Evolutionary conservation across 306 rosid genomes (phyloP), one percentile per base, ranked within the genome.

Genomic region (Luffa aegyptiaca): DNA sequence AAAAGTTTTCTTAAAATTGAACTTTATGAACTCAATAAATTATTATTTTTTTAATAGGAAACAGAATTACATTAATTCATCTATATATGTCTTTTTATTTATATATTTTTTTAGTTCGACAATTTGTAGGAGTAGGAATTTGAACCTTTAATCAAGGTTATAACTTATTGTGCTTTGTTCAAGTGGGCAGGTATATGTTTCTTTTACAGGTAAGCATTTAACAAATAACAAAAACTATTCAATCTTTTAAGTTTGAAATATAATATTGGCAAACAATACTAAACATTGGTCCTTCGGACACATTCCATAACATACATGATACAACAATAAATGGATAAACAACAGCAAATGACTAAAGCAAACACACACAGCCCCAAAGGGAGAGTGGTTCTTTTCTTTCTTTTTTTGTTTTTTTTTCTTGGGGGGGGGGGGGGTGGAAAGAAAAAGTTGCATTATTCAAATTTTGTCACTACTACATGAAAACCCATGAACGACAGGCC

Each of bases 381-480:
- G 76, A 70, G 53, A 44, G 55, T 70, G 76, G 76, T 44, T 70
- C 55, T 2, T 2, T 12, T 21, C n/a, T 41, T 39, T 70, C 37
- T 14, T 35, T 35, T 35, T 35, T 26, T 0, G 31, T 26, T 21
- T 42, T 41, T 39, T 70, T 65, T 14, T 35, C 13, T 35, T 35
- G 5, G 37, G n/a, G 11, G 17, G 31, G 51, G 33, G 37, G 14
- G 75, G 56, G 1, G 53, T 39, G 21, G 12, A 39, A n/a, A 68
- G 17, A 65, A 69, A 20, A 10, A 17, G 74, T 68, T 18, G 52
- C 51, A 68, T 68, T 68, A 68, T 68, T 44, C 56, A 45, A 71
- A 45, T 71, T 2, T 71, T 20, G 76, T 71, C 57, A 71, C 76
- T 71, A 71, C 57, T 45, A 20, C 55, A 72, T 46, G 77, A 72